These are phyloP conservation scores for Wickerhamomyces queroliae DNA, from an alignment of 805 yeast species.

Conservation along the genomic window DNA sequence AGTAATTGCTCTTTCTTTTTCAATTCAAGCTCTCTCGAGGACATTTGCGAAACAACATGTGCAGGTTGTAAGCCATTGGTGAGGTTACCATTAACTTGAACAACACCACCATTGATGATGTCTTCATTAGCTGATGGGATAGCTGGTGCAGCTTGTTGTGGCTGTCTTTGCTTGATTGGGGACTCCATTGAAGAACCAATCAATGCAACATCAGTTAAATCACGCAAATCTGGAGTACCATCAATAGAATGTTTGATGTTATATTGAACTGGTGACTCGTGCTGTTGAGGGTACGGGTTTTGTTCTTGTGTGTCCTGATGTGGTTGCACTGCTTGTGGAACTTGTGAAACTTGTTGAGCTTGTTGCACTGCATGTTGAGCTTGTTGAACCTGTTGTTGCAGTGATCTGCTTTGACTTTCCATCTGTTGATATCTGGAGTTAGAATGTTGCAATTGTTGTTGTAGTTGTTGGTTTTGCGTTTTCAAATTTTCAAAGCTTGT, in stretches of 20 bases:
- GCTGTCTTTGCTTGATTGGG: conserved; percentile 3
- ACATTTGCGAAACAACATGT: conserved; percentile 17
- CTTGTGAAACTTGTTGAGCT: conserved; percentile 4
- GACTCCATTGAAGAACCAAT: conserved; percentile 17
- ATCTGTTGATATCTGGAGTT: conserved; percentile 4
- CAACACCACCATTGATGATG: conserved; percentile 11
- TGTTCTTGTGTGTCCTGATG: conserved; percentile 1
- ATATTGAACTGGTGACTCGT: background rate
- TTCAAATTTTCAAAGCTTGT: conserved; percentile 1
- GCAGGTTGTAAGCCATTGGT: background rate
- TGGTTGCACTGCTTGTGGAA: background rate
- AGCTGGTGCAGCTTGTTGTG: background rate
- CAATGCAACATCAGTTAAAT: conserved; percentile 19
- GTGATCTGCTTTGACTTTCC: conserved; percentile 2
- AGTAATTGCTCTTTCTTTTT: conserved; percentile 19
- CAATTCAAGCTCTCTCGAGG: conserved; percentile 21
- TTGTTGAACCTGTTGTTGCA: conserved; percentile 7
- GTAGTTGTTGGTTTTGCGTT: background rate
- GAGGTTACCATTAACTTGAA: conserved; percentile 3
- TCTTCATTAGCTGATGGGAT: background rate
- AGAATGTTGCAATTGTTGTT: conserved; percentile 6
- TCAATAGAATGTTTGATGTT: conserved; percentile 3
- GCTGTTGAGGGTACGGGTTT: background rate
- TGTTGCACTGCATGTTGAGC: conserved; percentile 7
- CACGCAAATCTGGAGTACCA: conserved; percentile 25